Base-by-base conservation (phyloP, 2,329 filamentous ascomycete species). In the Penicillium corylophilum region DNA sequence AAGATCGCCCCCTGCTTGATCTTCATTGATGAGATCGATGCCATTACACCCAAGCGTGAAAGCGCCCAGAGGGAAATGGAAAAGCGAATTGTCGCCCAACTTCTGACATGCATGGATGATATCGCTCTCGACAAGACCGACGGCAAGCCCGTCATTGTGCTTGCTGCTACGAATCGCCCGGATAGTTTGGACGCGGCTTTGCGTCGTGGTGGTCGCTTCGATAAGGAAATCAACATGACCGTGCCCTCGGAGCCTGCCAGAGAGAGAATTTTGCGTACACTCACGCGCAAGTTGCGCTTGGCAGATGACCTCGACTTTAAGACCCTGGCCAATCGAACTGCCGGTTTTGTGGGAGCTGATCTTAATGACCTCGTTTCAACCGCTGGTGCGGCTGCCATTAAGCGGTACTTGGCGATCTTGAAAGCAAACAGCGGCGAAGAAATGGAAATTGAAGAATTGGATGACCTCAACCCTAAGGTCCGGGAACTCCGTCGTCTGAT, bases 341-440 rank as follows among this genome's bases (percentile, higher is more conserved):
- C 94, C 5, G 94, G 94, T 1, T 99, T 94, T 61, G 93, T 99
- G 0, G 93, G 92, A 10, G 89, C 90, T 5, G 94, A 99, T 75
- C 76, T 99, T 4, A 84, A 88, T 56, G 87, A 87, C 64, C 74
- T 88, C 3, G 84, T 86, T 3, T 82, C 82, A 36, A 86, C 85
- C 46, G 85, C 85, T 3, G 83, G 83, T 5, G 78, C 82, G 5
- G 80, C 82, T 62, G 83, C 83, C n/a, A 85, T 87, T 68, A 79
- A 84, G 56, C 74, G 79, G 33, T 85, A 82, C 58, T 72, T 83
- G 24, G 72, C 79, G 46, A 77, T 82, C 10, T 67, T 86, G 15
- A 77, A 77, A 61, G 64, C 66, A 1, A 66, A 77, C 40, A 74
- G 57, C 55, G 76, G 54, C 64, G 66, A 74, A 41, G 60, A 51